Evolutionary conservation across 202 grass and related monocot species (phyloP).

Genomic region (Eragrostis tef): DNA sequence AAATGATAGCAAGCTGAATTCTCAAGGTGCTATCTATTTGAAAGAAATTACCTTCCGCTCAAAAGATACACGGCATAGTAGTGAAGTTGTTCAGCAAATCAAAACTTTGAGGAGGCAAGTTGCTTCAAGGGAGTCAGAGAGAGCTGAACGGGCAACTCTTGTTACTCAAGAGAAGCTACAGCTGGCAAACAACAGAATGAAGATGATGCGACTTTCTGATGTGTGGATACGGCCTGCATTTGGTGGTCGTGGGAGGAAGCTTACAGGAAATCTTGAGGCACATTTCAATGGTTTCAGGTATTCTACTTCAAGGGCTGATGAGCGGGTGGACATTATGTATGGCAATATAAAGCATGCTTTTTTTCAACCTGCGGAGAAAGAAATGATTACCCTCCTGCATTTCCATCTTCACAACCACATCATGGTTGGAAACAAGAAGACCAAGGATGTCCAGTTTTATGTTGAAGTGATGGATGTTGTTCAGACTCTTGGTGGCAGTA

Average conservation of each 20-base stretch:
- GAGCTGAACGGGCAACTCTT: conserved; percentile 89
- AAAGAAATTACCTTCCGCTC: conserved; percentile 96
- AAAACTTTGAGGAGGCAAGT: conserved; percentile 88
- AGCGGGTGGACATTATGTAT: conserved; percentile 80
- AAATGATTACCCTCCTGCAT: conserved; percentile 91
- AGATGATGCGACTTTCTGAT: conserved; percentile 73
- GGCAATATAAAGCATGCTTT: conserved; percentile 87
- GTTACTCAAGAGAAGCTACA: conserved; percentile 91
- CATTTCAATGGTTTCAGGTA: conserved; percentile 91
- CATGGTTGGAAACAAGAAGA: conserved; percentile 94
- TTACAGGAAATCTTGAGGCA: conserved; percentile 75
- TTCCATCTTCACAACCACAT: conserved; percentile 93
- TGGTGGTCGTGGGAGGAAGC: conserved; percentile 84
- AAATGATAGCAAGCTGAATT: conserved; percentile 68
- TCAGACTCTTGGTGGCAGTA: conserved; percentile 77
- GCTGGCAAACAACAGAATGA: conserved; percentile 63
- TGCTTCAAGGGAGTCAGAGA: conserved; percentile 84
- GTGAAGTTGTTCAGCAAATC: conserved; percentile 92
- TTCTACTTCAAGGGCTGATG: conserved; percentile 74
- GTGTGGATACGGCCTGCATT: conserved; percentile 84
- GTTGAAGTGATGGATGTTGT: conserved; percentile 98
- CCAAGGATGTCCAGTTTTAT: conserved; percentile 91
- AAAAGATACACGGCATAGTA: conserved; percentile 83
- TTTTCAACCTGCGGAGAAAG: conserved; percentile 88
- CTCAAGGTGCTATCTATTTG: conserved; percentile 75